Base-by-base conservation (phyloP, 2,329 filamentous ascomycete genomes). In the Penicillium sp. region DNA sequence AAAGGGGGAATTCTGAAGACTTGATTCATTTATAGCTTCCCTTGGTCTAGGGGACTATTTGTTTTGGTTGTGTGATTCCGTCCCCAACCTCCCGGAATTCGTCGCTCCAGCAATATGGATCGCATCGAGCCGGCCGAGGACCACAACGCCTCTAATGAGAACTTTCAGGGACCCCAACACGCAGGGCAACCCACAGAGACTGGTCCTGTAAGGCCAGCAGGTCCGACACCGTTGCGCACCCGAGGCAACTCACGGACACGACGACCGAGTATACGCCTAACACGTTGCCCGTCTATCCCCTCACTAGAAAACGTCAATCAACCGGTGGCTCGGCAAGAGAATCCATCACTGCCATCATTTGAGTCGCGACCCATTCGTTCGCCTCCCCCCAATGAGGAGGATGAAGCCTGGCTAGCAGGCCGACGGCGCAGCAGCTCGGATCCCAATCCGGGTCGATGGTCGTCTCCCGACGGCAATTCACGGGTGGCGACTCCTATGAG, bases 391-490 rank as follows among this genome's bases (percentile, higher is more conserved):
- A 42, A 55, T 11, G 63, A 66, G 43, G 67, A 64, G 38, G 66
- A 68, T 46, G 67, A 71, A 51, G 57, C 61, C 27, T 61, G 60
- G 56, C 59, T 67, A 46, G 59, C 56, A 9, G 65, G 61, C 18
- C 69, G 74, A 36, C 71, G 74, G 38, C 73, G 74, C 58, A 76
- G 74, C 57, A 75, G 58, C 51, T 76, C 74, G 16, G 74, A 76
- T 46, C 74, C 74, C 18, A 71, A 70, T 40, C 70, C 63, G 11
- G 66, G 67, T 23, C 67, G 67, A 34, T 72, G 64, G 61, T 70
- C 71, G 18, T 61, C 62, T 1, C 62, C 63, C 7, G 48, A 62
- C 30, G 53, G 57, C 6, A 44, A 67, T 5, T 51, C 64, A 27
- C 59, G 63, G 23, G 52, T 67, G 44, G 53, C 59, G 26, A 62